A percentile compares a stretch with the other conserved stretches of the same genome.
These are phyloP conservation scores for Priceomyces medius DNA, from an alignment of 805 yeast species.

Conservation along the genomic window DNA sequence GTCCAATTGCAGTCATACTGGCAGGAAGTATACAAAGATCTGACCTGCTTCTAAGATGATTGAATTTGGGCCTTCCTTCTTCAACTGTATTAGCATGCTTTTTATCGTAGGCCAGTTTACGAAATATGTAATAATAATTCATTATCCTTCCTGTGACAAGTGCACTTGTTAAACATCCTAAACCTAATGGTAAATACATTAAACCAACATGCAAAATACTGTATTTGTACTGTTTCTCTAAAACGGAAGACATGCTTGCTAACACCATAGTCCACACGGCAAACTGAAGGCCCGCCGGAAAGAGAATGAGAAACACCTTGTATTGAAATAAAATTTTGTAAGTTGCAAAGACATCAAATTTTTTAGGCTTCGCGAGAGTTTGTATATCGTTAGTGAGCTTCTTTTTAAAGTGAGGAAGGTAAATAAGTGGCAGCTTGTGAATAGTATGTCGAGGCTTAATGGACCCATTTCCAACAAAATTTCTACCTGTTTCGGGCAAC, in stretches of 20 bases:
- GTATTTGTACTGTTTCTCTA: conserved; percentile 50
- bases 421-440: conserved; percentile 47
- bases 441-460: conserved; percentile 45
- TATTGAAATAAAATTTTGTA: conserved; percentile 42
- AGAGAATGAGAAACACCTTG: conserved; percentile 47
- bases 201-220: conserved; percentile 61
- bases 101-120: conserved; percentile 19
- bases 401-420: conserved; percentile 23
- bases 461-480: conserved; percentile 74
- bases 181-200: conserved; percentile 73
- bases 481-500: conserved; percentile 75
- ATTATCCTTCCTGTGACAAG: conserved; percentile 55
- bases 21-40: conserved; percentile 34
- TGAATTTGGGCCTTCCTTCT: conserved; percentile 42
- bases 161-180: conserved; percentile 63
- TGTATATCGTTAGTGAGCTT: conserved; percentile 29
- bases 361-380: conserved; percentile 13
- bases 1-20: conserved; percentile 34
- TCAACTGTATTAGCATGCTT: conserved; percentile 20
- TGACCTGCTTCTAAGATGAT: conserved; percentile 56
- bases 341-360: conserved; percentile 32
- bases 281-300: conserved; percentile 63
- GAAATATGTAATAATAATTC: conserved; percentile 48
- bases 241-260: conserved; percentile 59
- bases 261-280: conserved; percentile 69